Conservation (phyloP, 345 rosid genomes). For the Lagerstroemia speciosa region DNA sequence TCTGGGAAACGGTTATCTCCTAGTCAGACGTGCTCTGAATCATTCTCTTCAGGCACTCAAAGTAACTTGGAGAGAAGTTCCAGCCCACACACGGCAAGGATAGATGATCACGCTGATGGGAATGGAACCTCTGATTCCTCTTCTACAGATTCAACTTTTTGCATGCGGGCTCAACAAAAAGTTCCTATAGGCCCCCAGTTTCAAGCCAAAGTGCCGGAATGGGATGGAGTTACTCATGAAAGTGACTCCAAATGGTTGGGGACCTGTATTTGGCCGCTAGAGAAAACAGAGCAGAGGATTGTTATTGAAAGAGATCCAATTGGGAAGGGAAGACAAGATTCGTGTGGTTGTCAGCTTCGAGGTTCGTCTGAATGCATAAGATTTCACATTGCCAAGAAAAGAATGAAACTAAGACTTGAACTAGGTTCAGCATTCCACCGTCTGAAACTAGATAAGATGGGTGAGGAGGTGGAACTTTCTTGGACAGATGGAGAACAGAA, state of each 20-base stretch:
- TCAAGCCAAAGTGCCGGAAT: conserved; percentile 76
- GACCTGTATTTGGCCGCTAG: conserved; percentile 60
- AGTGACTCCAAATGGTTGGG: conserved; percentile 74
- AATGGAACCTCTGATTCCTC: conserved; percentile 16
- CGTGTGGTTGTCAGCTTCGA: conserved; percentile 60
- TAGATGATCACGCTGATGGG: conserved; percentile 11
- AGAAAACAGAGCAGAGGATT: conserved; percentile 18
- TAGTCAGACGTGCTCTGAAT: conserved; percentile 18
- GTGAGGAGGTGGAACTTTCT: conserved; percentile 44
- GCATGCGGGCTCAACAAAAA: conserved; percentile 21
- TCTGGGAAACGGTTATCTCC: conserved; percentile 14
- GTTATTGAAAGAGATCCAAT: conserved; percentile 73
- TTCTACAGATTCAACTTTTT: conserved; percentile 22
- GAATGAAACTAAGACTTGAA: conserved; percentile 45
- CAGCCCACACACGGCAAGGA: conserved; percentile 2
- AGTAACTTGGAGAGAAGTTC: conserved; percentile 17
- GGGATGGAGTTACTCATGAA: conserved; percentile 44
- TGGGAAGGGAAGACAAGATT: conserved; percentile 74
- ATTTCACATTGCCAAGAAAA: conserved; percentile 54
- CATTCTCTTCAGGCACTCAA: conserved; percentile 19
- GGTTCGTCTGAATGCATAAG: conserved; percentile 64
- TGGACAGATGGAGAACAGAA: conserved; percentile 56
- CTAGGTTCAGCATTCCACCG: conserved; percentile 53
- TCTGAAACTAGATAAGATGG: conserved; percentile 66
- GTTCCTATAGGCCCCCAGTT: conserved; percentile 48